A percentile compares a stretch with the other conserved stretches of the same genome.
Evolutionary conservation across 768 basidiomycete species (phyloP).

Genomic region (Xerocomellus chrysenteron): DNA sequence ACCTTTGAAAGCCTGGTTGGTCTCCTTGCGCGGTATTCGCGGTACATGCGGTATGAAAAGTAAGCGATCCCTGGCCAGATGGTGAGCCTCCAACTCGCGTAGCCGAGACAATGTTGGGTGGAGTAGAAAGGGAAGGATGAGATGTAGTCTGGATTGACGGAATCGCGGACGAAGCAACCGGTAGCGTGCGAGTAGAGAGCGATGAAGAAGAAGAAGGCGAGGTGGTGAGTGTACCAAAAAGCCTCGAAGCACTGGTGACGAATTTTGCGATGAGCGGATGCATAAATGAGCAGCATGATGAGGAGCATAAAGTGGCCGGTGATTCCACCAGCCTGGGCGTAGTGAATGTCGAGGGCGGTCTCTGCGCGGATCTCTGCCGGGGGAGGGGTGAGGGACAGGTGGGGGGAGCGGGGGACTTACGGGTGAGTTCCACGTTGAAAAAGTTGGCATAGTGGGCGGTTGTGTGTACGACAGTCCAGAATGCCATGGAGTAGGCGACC

Average conservation of each 20-base stretch:
- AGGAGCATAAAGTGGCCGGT: constrained; percentile 95
- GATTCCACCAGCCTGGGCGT: constrained; percentile 86
- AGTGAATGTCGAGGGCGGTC: constrained; percentile 81
- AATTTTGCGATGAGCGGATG: constrained; percentile 86
- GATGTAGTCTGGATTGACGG: constrained; percentile 68
- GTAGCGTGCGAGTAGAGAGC: constrained; percentile 88
- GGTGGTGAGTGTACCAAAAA: constrained; percentile 97
- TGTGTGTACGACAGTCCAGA: constrained; percentile 90
- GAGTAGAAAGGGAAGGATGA: constrained; percentile 83
- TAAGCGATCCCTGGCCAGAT: constrained; percentile 93
- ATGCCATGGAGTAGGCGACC: constrained; percentile 91
- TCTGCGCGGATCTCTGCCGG: constrained; percentile 74
- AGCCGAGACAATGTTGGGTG: constrained; percentile 86
- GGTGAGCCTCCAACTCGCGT: constrained; percentile 85
- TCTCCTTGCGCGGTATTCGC: constrained; percentile 78
- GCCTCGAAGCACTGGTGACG: constrained; percentile 89
- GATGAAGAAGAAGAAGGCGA: constrained; percentile 93
- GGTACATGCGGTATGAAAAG: constrained; percentile 81
- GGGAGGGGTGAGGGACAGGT: background rate
- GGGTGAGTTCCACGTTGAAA: constrained; percentile 85
- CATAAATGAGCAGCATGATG: constrained; percentile 91
- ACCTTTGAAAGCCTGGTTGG: constrained; percentile 82
- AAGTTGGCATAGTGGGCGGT: constrained; percentile 95
- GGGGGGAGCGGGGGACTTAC: constrained; percentile 41
- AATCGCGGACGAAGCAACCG: constrained; percentile 93